Base-by-base conservation (phyloP, 306 rosid species). In the Vigna radiata region DNA sequence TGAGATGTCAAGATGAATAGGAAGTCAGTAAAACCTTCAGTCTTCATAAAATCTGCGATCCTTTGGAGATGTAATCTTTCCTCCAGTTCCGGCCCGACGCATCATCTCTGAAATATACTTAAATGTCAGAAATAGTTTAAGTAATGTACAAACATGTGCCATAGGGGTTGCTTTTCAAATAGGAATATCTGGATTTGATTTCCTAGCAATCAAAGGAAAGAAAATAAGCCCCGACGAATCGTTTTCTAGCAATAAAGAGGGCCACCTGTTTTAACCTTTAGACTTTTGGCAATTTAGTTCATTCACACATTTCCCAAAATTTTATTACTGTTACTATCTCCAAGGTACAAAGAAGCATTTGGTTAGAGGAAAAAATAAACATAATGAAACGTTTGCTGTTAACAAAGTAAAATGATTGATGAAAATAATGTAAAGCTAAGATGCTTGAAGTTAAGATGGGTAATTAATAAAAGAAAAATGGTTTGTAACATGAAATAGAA, bases 81-180 rank as follows among this genome's bases (percentile, higher is more conserved):
- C 89, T 85, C 97, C 97, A 55, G 78, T 77, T 63, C 91, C 94
- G 53, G 86, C 84, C 68, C 80, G 88, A 68, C 94, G 96, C 91
- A 79, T 85, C 86, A 90, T 88, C 85, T 91, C 98, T 94, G 97
- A 84, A 85, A 73, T 53, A 82, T 43, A 76, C 64, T 59, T 27
- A 25, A 25, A 71, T 15, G 43, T 39, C 13, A 71, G 27, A 18
- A 48, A 55, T 29, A 50, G 37, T 53, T 37, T 52, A 65, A 7
- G 53, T 14, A 18, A 61, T 37, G 62, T 19, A 47, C 70, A 44
- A 70, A 60, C 76, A 17, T n/a, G 75, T 46, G 39, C 41, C 27
- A 11, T 11, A 50, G n/a, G 19, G 17, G 25, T 8, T 44, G 56
- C 39, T 19, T 41, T 46, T 46, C 55, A 67, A 67, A 46, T 44